Evolutionary conservation across 2,329 filamentous ascomycete genomes (phyloP).

Genomic region (Zymoseptoria pseudotritici): DNA sequence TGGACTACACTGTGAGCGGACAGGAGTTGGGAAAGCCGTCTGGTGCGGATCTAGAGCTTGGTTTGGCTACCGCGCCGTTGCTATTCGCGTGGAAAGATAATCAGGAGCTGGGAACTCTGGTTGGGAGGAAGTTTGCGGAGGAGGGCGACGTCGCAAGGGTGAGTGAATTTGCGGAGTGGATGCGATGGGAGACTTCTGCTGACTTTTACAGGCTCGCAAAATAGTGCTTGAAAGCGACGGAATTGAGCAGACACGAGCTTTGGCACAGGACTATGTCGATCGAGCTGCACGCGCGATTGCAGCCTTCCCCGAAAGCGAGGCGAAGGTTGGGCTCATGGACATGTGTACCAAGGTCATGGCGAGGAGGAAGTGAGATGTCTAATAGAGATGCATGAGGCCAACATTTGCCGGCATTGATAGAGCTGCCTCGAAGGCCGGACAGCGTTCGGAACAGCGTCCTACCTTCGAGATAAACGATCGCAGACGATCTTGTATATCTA

Average conservation of each 20-base stretch:
- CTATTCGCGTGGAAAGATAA: constrained; percentile 85
- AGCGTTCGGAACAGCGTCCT: background rate
- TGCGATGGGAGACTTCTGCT: constrained; percentile 10
- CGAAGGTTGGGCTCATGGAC: constrained; percentile 81
- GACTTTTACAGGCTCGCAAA: constrained; percentile 62
- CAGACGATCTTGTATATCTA: constrained; percentile 1
- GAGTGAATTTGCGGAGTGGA: constrained; percentile 31
- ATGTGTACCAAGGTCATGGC: constrained; percentile 92
- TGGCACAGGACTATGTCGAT: constrained; percentile 86
- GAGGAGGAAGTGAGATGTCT: constrained; percentile 61
- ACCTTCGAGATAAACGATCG: background rate
- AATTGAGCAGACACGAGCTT: constrained; percentile 80
- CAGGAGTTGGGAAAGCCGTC: constrained; percentile 88
- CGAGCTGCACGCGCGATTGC: constrained; percentile 80
- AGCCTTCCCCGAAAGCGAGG: constrained; percentile 85
- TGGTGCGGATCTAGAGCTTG: constrained; percentile 86
- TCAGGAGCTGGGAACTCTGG: constrained; percentile 73
- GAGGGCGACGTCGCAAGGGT: constrained; percentile 82
- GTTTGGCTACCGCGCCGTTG: constrained; percentile 85
- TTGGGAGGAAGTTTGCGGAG: constrained; percentile 80
- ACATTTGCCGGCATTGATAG: background rate
- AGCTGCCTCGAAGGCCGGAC: background rate
- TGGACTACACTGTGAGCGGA: constrained; percentile 86
- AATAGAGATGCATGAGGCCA: background rate
- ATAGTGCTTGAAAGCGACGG: constrained; percentile 78